Percentiles rank a stretch among this genome's conserved stretches.
These are phyloP conservation scores for Fusarium compactum DNA, from an alignment of 2,329 filamentous ascomycete genomes.

Conservation along the genomic window DNA sequence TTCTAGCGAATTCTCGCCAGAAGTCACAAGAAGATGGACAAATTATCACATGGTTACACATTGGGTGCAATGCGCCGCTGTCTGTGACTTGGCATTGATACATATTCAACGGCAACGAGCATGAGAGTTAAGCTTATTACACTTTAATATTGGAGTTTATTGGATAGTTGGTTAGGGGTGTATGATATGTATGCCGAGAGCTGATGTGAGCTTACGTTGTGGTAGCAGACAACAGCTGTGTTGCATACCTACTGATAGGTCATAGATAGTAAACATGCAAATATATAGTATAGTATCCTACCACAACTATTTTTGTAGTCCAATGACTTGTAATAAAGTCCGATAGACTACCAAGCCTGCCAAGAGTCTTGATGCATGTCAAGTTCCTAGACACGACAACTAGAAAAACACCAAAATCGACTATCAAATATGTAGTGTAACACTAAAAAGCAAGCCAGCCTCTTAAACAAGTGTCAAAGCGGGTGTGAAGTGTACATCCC, in stretches of 20 bases:
- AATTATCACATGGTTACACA: conserved; percentile 16
- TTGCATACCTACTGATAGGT: not conserved
- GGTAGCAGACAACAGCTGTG: not conserved
- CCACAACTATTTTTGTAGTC: not conserved
- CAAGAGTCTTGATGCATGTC: conserved; percentile 3
- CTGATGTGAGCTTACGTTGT: conserved; percentile 19
- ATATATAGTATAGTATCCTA: not conserved
- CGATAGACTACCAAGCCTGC: not conserved
- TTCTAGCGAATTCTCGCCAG: not conserved
- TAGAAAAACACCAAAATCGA: not conserved
- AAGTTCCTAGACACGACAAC: not conserved
- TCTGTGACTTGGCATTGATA: not conserved
- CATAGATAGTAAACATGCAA: not conserved
- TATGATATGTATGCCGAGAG: not conserved
- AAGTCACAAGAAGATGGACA: not conserved
- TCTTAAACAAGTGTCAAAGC: not conserved
- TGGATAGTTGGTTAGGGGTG: not conserved
- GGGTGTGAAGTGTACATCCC: not conserved
- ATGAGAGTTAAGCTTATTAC: conserved; percentile 20
- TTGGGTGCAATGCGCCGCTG: not conserved
- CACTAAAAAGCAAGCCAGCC: not conserved
- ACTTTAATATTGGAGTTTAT: not conserved
- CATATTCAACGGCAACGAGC: not conserved
- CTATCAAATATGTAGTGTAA: not conserved
- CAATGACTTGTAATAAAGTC: not conserved